Base-by-base conservation (phyloP, 2,329 filamentous ascomycete genomes). In the Colletotrichum truncatum region DNA sequence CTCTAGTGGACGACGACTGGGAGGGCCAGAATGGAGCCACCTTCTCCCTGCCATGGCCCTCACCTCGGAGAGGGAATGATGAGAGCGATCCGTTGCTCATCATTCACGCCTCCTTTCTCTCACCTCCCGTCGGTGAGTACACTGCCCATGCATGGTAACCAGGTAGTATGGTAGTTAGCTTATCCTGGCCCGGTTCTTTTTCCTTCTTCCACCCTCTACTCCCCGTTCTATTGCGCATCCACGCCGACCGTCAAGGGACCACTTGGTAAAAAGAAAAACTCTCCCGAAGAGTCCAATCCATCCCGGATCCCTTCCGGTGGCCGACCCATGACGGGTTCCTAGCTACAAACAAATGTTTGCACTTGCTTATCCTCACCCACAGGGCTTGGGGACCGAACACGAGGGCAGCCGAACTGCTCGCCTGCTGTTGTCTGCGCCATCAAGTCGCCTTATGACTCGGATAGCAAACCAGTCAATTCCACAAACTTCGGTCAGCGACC, bases 1-100 rank as follows among this genome's bases (percentile, higher is more conserved):
- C 25, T 64, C 26, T 26, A 14, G 57, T 43, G 43, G 57, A 11
- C 57, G 49, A 43, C 58, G 63, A 43, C 63, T 55, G 41, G 23
- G 51, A 49, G 34, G 41, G n/a, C 49, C 58, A 41, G 51, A 34
- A 26, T 23, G 43, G 51, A 39, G 28, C 63, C 46, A 28, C 43
- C 34, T 39, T 51, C 63, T 66, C 63, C 63, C 63, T 66, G 63
- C 28, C 63, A 43, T 66, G 63, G 49, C 63, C 49, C 51, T 56
- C 63, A 45, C 43, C 58, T 66, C 43, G 41, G 28, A 38, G 43
- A 32, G 48, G 57, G 51, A 43, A 55, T 30, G 57, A 30, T 21
- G 34, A 56, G 48, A 64, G 48, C 61, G 61, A 61, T 61, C 56
- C 48, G 62, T 63, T 30, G 57, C 45, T 51, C 43, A 63, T 55